phyloP scores from a whole-genome alignment of 1,284 basidiomycete species.

The Rhodotorula sp. region DNA sequence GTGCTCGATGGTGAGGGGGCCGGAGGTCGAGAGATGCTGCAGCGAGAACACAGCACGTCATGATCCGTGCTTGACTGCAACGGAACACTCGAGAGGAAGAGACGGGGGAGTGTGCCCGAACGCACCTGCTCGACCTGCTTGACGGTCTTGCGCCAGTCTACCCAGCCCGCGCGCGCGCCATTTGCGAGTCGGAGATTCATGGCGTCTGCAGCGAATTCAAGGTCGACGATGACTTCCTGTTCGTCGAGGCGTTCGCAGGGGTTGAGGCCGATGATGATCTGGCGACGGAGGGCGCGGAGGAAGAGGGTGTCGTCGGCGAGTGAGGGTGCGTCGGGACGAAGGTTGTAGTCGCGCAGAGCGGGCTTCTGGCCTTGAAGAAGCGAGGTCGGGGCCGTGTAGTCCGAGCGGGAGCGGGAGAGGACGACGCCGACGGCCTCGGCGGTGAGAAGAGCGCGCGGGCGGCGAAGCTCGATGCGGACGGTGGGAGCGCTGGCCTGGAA shows the following conservation, averaged over 20 bases:
- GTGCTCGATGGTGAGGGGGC: conserved; percentile 73
- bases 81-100: conserved; percentile 43
- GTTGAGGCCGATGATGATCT: conserved; percentile 71
- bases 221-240: conserved; percentile 68
- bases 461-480: conserved; percentile 30
- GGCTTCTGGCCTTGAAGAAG: background rate
- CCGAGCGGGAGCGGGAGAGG: conserved; percentile 23
- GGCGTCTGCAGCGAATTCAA: conserved; percentile 54
- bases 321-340: background rate
- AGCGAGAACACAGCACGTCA: background rate
- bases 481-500: conserved; percentile 36
- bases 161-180: conserved; percentile 45
- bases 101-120: background rate
- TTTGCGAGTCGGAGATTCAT: conserved; percentile 43
- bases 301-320: conserved; percentile 52
- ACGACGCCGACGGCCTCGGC: conserved; percentile 33
- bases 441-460: conserved; percentile 33
- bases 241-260: conserved; percentile 68
- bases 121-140: conserved; percentile 56
- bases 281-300: conserved; percentile 52
- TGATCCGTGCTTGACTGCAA: background rate
- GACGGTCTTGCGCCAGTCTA: conserved; percentile 55
- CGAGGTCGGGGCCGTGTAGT: conserved; percentile 15
- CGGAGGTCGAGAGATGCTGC: conserved; percentile 56
- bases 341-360: background rate